These are phyloP conservation scores for Hypoxylon rickii DNA, from an alignment of 495 filamentous ascomycete genomes.

Conservation along the genomic window DNA sequence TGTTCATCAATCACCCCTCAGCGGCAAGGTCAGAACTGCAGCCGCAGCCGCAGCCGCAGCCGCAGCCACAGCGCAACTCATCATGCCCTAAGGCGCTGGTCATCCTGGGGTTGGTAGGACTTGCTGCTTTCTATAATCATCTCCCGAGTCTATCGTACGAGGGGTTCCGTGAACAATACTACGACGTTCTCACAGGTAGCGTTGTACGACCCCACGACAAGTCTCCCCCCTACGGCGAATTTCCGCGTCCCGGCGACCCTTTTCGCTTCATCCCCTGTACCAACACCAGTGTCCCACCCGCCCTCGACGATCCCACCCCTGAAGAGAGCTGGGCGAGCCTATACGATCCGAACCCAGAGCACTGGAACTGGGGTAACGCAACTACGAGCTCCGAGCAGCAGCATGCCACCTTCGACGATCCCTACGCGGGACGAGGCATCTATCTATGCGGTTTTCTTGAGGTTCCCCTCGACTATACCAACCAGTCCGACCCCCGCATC, in stretches of 20 bases:
- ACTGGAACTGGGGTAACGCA: conserved; percentile 48
- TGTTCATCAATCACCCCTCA: no score
- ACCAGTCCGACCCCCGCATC: conserved; percentile 47
- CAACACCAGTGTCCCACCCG: conserved; percentile 40
- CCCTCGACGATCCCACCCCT: conserved; percentile 41
- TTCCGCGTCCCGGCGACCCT: conserved; percentile 43
- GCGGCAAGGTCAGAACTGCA: neutral
- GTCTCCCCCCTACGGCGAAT: conserved; percentile 43
- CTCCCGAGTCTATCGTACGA: conserved; percentile 28
- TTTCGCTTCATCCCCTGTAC: conserved; percentile 53
- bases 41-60: neutral
- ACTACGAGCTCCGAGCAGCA: conserved; percentile 1
- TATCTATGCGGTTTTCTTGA: conserved; percentile 53
- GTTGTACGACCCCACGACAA: neutral
- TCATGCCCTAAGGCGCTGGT: conserved; percentile 14
- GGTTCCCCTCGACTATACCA: conserved; percentile 53
- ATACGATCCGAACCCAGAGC: conserved; percentile 47
- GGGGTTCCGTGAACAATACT: conserved; percentile 25
- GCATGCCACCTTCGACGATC: conserved; percentile 15
- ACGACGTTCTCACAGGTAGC: conserved; percentile 11
- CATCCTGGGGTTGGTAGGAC: conserved; percentile 8
- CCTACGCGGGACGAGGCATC: conserved; percentile 47
- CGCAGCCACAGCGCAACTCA: conserved; percentile 1
- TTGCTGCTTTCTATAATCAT: conserved; percentile 19
- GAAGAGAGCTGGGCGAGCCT: conserved; percentile 43